Percentiles rank a stretch among this genome's conserved stretches.
These are phyloP conservation scores for Fusarium caatingaense DNA, from an alignment of 2,329 filamentous ascomycete species.

Conservation along the genomic window DNA sequence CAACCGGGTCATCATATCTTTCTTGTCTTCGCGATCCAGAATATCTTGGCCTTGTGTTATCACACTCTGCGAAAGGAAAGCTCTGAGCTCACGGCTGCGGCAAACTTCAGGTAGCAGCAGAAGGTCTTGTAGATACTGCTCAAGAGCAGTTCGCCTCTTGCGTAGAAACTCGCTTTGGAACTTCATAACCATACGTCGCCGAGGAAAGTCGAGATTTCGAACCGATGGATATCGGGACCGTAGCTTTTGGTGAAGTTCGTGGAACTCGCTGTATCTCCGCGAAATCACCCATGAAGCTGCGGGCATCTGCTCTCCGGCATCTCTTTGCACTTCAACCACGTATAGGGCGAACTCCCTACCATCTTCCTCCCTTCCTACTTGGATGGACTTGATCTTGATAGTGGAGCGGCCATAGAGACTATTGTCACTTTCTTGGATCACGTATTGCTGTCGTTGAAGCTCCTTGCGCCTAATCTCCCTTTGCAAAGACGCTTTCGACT, in stretches of 20 bases:
- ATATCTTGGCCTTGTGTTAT: slow-evolving; percentile 71
- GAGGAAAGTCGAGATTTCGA: slow-evolving; percentile 89
- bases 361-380: slow-evolving; percentile 91
- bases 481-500: slow-evolving; percentile 93
- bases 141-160: slow-evolving; percentile 84
- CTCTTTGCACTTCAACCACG: slow-evolving; percentile 88
- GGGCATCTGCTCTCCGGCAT: slow-evolving; percentile 94
- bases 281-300: slow-evolving; percentile 94
- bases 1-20: slow-evolving; percentile 90
- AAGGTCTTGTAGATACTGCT: slow-evolving; percentile 85
- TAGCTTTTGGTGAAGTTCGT: slow-evolving; percentile 91
- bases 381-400: slow-evolving; percentile 90
- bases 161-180: slow-evolving; percentile 95
- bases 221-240: slow-evolving; percentile 88
- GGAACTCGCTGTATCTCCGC: slow-evolving; percentile 96
- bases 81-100: slow-evolving; percentile 88
- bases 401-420: slow-evolving; percentile 93
- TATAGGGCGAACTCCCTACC: slow-evolving; percentile 95
- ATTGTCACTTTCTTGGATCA: slow-evolving; percentile 97
- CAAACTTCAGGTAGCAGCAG: slow-evolving; percentile 92
- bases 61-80: slow-evolving; percentile 91
- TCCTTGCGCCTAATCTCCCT: slow-evolving; percentile 94
- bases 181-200: slow-evolving; percentile 93
- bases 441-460: slow-evolving; percentile 95
- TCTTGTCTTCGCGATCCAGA: slow-evolving; percentile 72